Evolutionary conservation across 805 yeast species (phyloP).

Genomic region (Debaryomyces castellii): DNA sequence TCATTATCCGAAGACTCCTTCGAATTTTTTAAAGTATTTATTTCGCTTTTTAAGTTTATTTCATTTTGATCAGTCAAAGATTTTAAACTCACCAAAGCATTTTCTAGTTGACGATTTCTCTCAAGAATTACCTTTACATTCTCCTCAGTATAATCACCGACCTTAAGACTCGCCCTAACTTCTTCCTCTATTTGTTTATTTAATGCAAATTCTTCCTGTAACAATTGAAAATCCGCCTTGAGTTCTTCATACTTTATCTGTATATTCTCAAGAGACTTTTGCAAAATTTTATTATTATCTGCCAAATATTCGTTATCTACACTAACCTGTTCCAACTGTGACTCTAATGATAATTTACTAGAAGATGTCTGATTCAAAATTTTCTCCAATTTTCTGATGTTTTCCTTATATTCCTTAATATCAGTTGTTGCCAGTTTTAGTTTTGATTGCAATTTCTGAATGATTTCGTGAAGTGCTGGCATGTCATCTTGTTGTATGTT

Average conservation of each 20-base stretch:
- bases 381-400: slow-evolving; percentile 14
- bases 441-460: slow-evolving; percentile 48
- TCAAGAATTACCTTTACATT: slow-evolving; percentile 23
- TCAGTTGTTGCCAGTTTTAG: slow-evolving; percentile 32
- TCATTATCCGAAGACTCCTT: slow-evolving; percentile 1
- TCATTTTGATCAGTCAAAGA: slow-evolving; percentile 26
- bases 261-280: slow-evolving; percentile 21
- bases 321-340: slow-evolving; percentile 24
- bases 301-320: slow-evolving; percentile 47
- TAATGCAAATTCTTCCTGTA: slow-evolving; percentile 36
- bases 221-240: slow-evolving; percentile 25
- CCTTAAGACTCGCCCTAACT: slow-evolving; percentile 17
- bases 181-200: slow-evolving; percentile 38
- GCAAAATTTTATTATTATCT: slow-evolving; percentile 31
- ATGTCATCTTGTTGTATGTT: background rate
- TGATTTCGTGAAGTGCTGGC: slow-evolving; percentile 1
- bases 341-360: slow-evolving; percentile 13
- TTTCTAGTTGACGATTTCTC: slow-evolving; percentile 39
- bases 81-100: slow-evolving; percentile 37
- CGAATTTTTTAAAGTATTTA: slow-evolving; percentile 11
- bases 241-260: slow-evolving; percentile 28
- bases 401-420: slow-evolving; percentile 16
- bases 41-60: slow-evolving; percentile 16
- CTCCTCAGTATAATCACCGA: slow-evolving; percentile 9
- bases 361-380: background rate